These are phyloP conservation scores for Pyrrhoderma noxium DNA, from an alignment of 1,284 basidiomycete genomes.

Conservation along the genomic window DNA sequence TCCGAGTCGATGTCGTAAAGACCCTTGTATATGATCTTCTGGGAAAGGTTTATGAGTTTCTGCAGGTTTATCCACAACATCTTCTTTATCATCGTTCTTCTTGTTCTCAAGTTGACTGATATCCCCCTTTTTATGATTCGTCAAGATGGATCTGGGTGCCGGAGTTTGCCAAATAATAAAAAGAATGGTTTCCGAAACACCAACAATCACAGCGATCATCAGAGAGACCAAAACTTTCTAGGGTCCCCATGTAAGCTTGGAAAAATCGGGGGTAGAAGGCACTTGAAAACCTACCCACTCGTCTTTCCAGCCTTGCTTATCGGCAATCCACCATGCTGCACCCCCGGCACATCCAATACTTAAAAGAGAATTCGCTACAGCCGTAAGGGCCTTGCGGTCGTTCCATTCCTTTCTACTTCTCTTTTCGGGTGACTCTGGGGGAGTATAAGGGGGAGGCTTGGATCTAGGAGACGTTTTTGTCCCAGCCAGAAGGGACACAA, in stretches of 20 bases:
- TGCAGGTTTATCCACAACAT: too few species aligned
- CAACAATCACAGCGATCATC: slow-evolving; percentile 52
- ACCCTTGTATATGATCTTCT: too few species aligned
- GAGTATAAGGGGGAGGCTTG: slow-evolving; percentile 45
- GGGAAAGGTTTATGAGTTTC: too few species aligned
- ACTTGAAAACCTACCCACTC: slow-evolving; percentile 54
- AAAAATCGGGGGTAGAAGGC: not conserved
- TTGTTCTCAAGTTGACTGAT: too few species aligned
- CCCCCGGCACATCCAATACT: slow-evolving; percentile 59
- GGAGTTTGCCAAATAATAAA: slow-evolving; percentile 67
- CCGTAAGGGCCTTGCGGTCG: slow-evolving; percentile 60
- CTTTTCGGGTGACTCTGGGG: slow-evolving; percentile 34
- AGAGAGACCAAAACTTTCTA: slow-evolving; percentile 60
- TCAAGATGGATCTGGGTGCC: not conserved
- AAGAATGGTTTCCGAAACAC: slow-evolving; percentile 55
- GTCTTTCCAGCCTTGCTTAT: slow-evolving; percentile 50
- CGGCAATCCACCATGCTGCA: slow-evolving; percentile 66
- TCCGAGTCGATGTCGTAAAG: too few species aligned
- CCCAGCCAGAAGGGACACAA: slow-evolving; percentile 71
- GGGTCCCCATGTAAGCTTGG: not conserved
- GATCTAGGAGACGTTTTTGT: slow-evolving; percentile 66
- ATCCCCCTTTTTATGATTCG: too few species aligned
- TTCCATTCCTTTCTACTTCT: slow-evolving; percentile 34
- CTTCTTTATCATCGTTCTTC: too few species aligned
- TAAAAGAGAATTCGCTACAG: slow-evolving; percentile 61